Percentiles rank a stretch among this genome's conserved stretches.
Conservation (phyloP, 2,329 filamentous ascomycete species). For the Aspergillus neoniger region DNA sequence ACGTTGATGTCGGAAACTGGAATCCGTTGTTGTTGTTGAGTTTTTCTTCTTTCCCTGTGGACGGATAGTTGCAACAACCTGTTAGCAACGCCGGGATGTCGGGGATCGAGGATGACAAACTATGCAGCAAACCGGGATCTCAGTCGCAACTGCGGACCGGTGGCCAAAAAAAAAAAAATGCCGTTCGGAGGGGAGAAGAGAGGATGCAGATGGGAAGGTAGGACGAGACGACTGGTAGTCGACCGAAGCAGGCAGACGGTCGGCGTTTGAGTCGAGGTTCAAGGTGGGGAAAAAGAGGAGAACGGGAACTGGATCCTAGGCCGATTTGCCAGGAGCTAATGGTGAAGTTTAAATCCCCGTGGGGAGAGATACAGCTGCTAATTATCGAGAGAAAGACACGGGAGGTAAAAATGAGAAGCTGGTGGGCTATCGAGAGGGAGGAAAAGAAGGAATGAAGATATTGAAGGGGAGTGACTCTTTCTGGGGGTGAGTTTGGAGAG, state of each 20-base stretch:
- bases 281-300: constrained; percentile 15
- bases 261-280: constrained; percentile 14
- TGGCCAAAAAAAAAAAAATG: not conserved
- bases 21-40: constrained; percentile 12
- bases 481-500: not conserved
- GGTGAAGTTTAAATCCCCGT: constrained; percentile 19
- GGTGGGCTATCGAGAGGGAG: not conserved
- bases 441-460: constrained; percentile 5
- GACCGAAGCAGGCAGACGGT: constrained; percentile 11
- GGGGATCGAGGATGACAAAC: not conserved
- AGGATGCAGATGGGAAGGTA: not conserved
- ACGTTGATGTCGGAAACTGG: constrained; percentile 19
- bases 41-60: not conserved
- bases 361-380: constrained; percentile 7
- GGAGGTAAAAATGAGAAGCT: not conserved
- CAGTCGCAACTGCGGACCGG: not conserved
- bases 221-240: constrained; percentile 1
- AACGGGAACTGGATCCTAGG: constrained; percentile 12
- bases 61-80: not conserved
- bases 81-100: not conserved
- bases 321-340: constrained; percentile 13
- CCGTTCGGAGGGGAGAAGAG: not conserved
- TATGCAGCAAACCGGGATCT: not conserved
- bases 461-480: not conserved
- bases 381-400: not conserved